Percentiles rank a stretch among this genome's conserved stretches.
phyloP scores from a whole-genome alignment of 768 basidiomycete genomes.

The Hortiboletus flavorubellus region DNA sequence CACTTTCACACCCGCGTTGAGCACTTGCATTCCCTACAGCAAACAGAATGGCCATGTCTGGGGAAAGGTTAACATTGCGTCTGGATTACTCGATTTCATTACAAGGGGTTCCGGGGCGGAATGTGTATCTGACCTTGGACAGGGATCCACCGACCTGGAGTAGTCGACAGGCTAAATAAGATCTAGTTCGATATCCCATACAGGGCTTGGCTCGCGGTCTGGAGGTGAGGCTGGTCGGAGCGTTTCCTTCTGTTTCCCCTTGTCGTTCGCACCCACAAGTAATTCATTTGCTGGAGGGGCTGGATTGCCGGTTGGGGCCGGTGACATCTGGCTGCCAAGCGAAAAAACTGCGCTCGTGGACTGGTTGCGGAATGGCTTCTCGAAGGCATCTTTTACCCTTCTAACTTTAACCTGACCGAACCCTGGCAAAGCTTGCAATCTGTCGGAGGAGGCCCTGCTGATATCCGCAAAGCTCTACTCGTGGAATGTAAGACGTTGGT shows the following conservation, averaged over 20 bases:
- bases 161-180: conserved; percentile 30
- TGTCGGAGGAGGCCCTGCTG: conserved; percentile 65
- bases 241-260: conserved; percentile 24
- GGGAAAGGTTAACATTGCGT: neutral
- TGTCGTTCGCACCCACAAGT: neutral
- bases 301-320: neutral
- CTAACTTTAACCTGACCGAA: conserved; percentile 93
- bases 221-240: neutral
- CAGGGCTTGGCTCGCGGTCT: conserved; percentile 49
- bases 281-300: neutral
- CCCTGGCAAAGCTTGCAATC: conserved; percentile 82
- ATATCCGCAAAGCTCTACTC: conserved; percentile 83
- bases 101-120: neutral
- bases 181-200: conserved; percentile 74
- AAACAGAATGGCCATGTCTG: neutral
- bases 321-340: conserved; percentile 25
- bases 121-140: neutral
- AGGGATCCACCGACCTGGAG: conserved; percentile 8
- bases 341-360: conserved; percentile 47
- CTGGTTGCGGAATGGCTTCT: conserved; percentile 77
- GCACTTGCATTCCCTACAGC: neutral
- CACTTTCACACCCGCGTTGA: neutral
- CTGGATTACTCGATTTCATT: neutral
- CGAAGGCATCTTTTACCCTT: conserved; percentile 87
- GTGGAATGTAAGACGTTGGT: conserved; percentile 1